Evolutionary conservation across 2,329 filamentous ascomycete species (phyloP).

Genomic region (Colletotrichum limetticola): DNA sequence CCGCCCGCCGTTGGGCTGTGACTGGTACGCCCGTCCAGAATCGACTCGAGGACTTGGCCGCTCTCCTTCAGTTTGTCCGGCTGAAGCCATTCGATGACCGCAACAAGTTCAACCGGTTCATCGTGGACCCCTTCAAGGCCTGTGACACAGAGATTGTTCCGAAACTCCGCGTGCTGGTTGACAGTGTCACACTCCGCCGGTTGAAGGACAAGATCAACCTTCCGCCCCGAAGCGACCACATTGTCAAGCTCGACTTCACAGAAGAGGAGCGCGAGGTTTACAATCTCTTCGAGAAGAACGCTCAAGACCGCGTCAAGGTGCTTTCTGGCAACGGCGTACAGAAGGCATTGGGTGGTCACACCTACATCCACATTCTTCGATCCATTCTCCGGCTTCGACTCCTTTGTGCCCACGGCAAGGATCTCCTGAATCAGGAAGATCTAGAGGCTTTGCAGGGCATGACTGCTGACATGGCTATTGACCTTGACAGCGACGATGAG

Average conservation of each 20-base stretch:
- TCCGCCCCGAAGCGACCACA: constrained; percentile 76
- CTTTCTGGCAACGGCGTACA: constrained; percentile 67
- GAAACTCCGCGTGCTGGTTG: constrained; percentile 88
- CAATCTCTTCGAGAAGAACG: constrained; percentile 84
- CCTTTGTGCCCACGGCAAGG: constrained; percentile 93
- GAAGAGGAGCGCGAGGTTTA: constrained; percentile 82
- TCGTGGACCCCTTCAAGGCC: constrained; percentile 86
- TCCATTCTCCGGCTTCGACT: constrained; percentile 90
- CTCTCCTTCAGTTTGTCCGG: constrained; percentile 86
- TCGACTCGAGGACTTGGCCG: constrained; percentile 87
- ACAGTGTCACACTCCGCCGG: constrained; percentile 92
- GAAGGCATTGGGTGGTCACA: constrained; percentile 80
- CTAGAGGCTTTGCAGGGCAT: constrained; percentile 82
- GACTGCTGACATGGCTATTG: constrained; percentile 87
- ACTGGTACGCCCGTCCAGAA: constrained; percentile 98
- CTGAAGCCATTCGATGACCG: constrained; percentile 87
- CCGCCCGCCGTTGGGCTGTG: constrained; percentile 92
- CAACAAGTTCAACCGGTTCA: constrained; percentile 79
- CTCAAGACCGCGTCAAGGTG: constrained; percentile 81
- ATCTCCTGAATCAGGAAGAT: constrained; percentile 87
- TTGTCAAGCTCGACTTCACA: constrained; percentile 80
- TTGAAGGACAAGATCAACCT: constrained; percentile 92
- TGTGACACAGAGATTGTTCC: constrained; percentile 86
- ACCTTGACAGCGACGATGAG: constrained; percentile 82
- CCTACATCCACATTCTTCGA: constrained; percentile 94